Conservation (phyloP, 139 green algal species). For the Chlamydomonas sp. region DNA sequence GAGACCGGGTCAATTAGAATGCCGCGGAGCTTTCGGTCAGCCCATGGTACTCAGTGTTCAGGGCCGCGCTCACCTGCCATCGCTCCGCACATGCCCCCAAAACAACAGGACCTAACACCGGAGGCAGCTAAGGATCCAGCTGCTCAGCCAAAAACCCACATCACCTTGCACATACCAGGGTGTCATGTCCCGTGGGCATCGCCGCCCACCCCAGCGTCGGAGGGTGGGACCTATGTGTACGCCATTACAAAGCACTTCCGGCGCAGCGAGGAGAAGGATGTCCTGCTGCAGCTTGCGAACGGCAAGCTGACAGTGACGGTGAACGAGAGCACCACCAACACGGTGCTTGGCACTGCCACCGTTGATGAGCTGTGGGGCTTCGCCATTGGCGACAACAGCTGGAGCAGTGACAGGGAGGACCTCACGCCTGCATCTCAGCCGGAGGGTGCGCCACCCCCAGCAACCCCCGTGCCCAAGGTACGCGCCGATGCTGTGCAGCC, state of each 20-base stretch:
- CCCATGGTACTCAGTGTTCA: background rate
- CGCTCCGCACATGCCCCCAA: background rate
- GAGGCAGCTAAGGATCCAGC: conserved; percentile 11
- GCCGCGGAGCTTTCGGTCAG: background rate
- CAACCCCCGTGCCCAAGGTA: conserved; percentile 22
- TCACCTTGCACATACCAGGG: conserved; percentile 27
- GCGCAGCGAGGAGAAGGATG: background rate
- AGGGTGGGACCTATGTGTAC: conserved; percentile 11
- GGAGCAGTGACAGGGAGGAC: conserved; percentile 22
- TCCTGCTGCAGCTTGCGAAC: conserved; percentile 11
- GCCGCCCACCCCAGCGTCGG: background rate
- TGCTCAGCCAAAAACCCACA: conserved; percentile 1
- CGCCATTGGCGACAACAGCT: conserved; percentile 18
- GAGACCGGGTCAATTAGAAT: background rate
- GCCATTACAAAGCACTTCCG: conserved; percentile 15
- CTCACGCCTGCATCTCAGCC: conserved; percentile 14
- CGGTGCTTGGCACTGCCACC: conserved; percentile 1
- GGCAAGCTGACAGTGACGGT: conserved; percentile 10
- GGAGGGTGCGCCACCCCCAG: background rate
- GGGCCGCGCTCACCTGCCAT: too few relatives aligned
- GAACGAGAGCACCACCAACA: conserved; percentile 11
- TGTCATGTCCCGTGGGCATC: conserved; percentile 1
- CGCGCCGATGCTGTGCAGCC: background rate
- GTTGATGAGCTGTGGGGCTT: conserved; percentile 31
- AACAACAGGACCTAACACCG: conserved; percentile 1